These are phyloP conservation scores for Podospora conica DNA, from an alignment of 495 filamentous ascomycete genomes.

Conservation along the genomic window DNA sequence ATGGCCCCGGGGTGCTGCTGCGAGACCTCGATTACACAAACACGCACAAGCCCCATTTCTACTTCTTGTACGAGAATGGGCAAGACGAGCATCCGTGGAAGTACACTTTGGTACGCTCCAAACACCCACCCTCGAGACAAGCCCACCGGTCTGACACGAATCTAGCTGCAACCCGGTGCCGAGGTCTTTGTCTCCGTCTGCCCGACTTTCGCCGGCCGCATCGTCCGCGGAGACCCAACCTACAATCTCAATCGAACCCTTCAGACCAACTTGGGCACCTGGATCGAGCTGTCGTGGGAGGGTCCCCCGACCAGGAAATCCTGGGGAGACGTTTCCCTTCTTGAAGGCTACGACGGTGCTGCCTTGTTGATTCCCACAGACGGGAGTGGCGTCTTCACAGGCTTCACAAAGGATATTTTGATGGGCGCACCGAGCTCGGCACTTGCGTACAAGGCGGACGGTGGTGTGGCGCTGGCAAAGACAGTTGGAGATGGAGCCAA, in stretches of 20 bases:
- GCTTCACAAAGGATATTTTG: conserved; percentile 28
- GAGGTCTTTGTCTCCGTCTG: conserved; percentile 21
- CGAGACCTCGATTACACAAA: conserved; percentile 13
- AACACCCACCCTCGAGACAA: neutral
- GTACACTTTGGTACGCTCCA: conserved; percentile 14
- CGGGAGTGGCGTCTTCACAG: conserved; percentile 24
- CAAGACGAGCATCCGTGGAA: conserved; percentile 22
- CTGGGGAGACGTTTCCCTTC: conserved; percentile 34
- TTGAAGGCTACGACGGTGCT: conserved; percentile 39
- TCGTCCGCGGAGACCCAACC: conserved; percentile 17
- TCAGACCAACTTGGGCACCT: conserved; percentile 18
- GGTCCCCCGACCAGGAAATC: conserved; percentile 18
- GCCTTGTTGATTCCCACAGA: conserved; percentile 31
- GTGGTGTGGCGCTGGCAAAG: conserved; percentile 24
- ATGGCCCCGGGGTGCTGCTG: conserved; percentile 12
- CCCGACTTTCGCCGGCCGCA: conserved; percentile 16
- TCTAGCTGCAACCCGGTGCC: conserved; percentile 14
- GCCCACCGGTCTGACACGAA: neutral
- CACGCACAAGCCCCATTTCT: conserved; percentile 11
- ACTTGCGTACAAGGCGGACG: conserved; percentile 24
- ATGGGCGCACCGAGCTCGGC: conserved; percentile 27
- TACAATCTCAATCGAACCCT: conserved; percentile 17
- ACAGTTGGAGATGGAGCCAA: conserved; percentile 34
- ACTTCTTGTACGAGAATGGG: conserved; percentile 21
- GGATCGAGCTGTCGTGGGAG: conserved; percentile 33